Conservation (phyloP, 2,329 filamentous ascomycete species). For the Fusarium sp. region DNA sequence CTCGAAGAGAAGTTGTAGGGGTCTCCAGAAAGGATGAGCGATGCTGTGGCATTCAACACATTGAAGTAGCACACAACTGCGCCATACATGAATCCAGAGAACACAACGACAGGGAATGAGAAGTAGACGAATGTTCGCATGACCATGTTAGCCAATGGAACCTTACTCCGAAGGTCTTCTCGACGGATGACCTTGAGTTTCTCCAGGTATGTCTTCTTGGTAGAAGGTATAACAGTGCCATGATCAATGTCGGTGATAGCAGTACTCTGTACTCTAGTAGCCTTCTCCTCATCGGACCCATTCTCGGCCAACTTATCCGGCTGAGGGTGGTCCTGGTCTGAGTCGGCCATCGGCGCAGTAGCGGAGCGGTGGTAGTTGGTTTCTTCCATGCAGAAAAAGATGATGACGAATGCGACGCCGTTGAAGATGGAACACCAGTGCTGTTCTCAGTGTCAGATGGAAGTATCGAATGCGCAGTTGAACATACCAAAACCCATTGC, state of each 20-base stretch:
- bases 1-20: slow-evolving; percentile 18
- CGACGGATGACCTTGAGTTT: slow-evolving; percentile 3
- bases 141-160: background rate
- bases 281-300: background rate
- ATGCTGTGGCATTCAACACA: slow-evolving; percentile 16
- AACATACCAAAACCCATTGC: slow-evolving; percentile 24
- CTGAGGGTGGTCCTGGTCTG: background rate
- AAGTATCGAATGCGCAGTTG: background rate
- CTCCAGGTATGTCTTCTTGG: slow-evolving; percentile 5
- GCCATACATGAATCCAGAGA: slow-evolving; percentile 17
- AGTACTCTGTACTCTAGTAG: background rate
- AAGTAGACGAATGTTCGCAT: slow-evolving; percentile 10
- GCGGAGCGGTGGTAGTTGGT: slow-evolving; percentile 12
- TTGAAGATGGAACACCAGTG: slow-evolving; percentile 22
- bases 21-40: slow-evolving; percentile 4
- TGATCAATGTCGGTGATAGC: background rate
- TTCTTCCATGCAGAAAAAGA: slow-evolving; percentile 17
- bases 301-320: background rate
- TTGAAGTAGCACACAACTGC: slow-evolving; percentile 14
- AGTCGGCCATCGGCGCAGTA: background rate
- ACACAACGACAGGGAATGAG: slow-evolving; percentile 10
- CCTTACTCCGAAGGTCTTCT: background rate
- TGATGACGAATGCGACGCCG: slow-evolving; percentile 5
- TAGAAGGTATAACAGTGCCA: background rate
- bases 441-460: background rate